phyloP scores from a whole-genome alignment of 345 rosid genomes.

The Moricandia arvensis region DNA sequence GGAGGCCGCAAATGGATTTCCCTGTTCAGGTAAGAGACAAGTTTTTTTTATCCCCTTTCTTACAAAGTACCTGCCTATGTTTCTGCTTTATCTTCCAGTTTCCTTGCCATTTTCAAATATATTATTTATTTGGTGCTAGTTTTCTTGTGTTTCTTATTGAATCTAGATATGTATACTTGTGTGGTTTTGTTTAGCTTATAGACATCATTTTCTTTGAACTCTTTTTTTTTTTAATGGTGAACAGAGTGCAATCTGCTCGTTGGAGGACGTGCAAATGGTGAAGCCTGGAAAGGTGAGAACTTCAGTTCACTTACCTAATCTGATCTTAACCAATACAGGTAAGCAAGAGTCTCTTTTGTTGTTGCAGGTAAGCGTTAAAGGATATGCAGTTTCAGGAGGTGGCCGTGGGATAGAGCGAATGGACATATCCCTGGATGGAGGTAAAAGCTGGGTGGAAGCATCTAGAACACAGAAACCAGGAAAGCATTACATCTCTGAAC shows the following conservation, averaged over 20 bases:
- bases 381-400: slow-evolving; percentile 95
- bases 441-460: slow-evolving; percentile 90
- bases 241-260: slow-evolving; percentile 88
- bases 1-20: slow-evolving; percentile 97
- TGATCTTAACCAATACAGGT: no score
- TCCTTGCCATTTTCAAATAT: not conserved
- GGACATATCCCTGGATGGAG: slow-evolving; percentile 87
- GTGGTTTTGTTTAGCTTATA: no score
- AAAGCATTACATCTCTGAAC: slow-evolving; percentile 57
- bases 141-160: no score
- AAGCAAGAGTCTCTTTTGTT: no score
- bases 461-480: slow-evolving; percentile 69
- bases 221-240: slow-evolving; percentile 26
- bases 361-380: slow-evolving; percentile 56
- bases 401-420: slow-evolving; percentile 59
- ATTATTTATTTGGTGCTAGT: no score
- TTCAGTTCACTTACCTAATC: no score
- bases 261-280: slow-evolving; percentile 70
- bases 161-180: no score
- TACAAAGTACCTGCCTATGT: not conserved
- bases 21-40: slow-evolving; percentile 76
- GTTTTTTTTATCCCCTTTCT: not conserved
- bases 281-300: not conserved
- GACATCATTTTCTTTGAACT: not conserved
- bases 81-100: not conserved